phyloP scores from a whole-genome alignment of 2,329 filamentous ascomycete genomes.

The Paecilomyces fulvus region DNA sequence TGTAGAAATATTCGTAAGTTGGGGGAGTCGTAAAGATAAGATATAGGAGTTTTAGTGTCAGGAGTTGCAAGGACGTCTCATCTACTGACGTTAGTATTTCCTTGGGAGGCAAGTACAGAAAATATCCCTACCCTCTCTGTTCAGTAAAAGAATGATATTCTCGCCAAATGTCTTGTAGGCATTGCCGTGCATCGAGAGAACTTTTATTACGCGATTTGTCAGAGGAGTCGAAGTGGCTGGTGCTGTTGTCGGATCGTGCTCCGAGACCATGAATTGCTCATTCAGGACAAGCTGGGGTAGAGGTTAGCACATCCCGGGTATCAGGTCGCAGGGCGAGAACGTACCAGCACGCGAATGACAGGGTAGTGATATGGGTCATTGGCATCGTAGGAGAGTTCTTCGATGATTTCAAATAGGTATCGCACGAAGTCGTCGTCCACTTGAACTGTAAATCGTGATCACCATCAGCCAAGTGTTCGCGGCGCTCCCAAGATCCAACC shows the following conservation, averaged over 20 bases:
- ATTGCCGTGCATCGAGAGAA: constrained; percentile 71
- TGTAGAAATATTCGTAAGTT: constrained; percentile 98
- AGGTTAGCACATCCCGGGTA: constrained; percentile 9
- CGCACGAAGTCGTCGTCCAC: constrained; percentile 71
- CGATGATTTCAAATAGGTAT: constrained; percentile 79
- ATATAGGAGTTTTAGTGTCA: constrained; percentile 95
- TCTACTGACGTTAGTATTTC: constrained; percentile 32
- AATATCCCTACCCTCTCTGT: constrained; percentile 60
- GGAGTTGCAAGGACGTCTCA: constrained; percentile 83
- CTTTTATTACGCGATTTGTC: constrained; percentile 90
- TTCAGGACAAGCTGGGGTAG: constrained; percentile 72
- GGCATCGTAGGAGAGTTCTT: constrained; percentile 75
- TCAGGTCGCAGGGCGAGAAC: constrained; percentile 22
- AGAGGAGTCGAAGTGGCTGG: constrained; percentile 42
- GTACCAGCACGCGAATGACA: constrained; percentile 81
- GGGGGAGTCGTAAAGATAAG: constrained; percentile 85
- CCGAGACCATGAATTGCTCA: constrained; percentile 90
- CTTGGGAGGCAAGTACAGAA: not conserved
- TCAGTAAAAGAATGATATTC: constrained; percentile 90
- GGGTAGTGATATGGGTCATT: constrained; percentile 94
- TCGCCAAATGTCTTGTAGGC: constrained; percentile 91
- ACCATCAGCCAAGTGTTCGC: not conserved
- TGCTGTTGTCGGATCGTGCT: constrained; percentile 44
- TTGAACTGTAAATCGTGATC: constrained; percentile 33
- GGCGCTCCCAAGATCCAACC: not conserved